Percentiles rank a stretch among this genome's conserved stretches.
Evolutionary conservation across 768 basidiomycete species (phyloP).

Genomic region (Tulasnella sp.): DNA sequence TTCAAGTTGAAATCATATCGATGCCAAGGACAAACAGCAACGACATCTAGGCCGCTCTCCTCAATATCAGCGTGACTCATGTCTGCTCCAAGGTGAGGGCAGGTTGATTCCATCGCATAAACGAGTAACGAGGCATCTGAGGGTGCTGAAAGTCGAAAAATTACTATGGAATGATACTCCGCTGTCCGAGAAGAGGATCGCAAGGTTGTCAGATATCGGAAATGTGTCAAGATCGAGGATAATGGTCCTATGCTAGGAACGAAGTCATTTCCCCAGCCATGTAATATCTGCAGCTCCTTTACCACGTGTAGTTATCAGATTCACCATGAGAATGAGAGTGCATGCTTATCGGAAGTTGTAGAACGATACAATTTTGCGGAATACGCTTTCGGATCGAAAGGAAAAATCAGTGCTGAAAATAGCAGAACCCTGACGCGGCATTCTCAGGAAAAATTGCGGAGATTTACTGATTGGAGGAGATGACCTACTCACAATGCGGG

Average conservation of each 20-base stretch:
- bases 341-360: too few relatives aligned
- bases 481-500: too few relatives aligned
- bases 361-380: too few relatives aligned
- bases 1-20: constrained; percentile 56
- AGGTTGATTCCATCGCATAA: constrained; percentile 69
- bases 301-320: too few relatives aligned
- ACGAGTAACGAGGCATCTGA: constrained; percentile 30
- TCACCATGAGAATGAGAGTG: too few relatives aligned
- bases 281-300: too few relatives aligned
- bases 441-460: too few relatives aligned
- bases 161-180: constrained; percentile 46
- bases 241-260: constrained; percentile 19
- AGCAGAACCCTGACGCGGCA: too few relatives aligned
- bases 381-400: too few relatives aligned
- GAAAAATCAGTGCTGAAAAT: too few relatives aligned
- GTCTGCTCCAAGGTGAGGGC: constrained; percentile 71
- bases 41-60: constrained; percentile 40
- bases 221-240: constrained; percentile 32
- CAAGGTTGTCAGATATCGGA: constrained; percentile 45
- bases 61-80: constrained; percentile 73
- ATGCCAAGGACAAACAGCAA: constrained; percentile 69
- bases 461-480: too few relatives aligned
- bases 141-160: constrained; percentile 44
- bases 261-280: too few relatives aligned
- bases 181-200: constrained; percentile 39